A percentile compares a stretch with the other conserved stretches of the same genome.
Evolutionary conservation across 2,329 filamentous ascomycete genomes (phyloP).

Genomic region (Microdochium paspali): DNA sequence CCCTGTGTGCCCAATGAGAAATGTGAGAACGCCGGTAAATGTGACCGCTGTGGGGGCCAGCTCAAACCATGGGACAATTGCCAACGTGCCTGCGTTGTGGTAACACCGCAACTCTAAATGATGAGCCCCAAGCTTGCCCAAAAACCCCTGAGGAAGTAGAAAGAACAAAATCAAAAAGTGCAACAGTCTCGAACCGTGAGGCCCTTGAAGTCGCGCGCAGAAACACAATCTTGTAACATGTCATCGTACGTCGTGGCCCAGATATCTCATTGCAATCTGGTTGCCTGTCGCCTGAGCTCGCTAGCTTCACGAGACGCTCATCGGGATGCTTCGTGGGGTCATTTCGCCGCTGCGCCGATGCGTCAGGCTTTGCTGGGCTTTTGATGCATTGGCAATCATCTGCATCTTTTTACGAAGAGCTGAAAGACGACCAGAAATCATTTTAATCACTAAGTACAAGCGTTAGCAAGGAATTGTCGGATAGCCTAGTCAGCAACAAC

Average conservation of each 20-base stretch:
- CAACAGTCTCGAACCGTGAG: constrained; percentile 1
- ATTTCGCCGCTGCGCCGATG: constrained; percentile 46
- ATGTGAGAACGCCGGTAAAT: background rate
- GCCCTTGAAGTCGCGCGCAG: background rate
- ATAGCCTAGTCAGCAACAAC: background rate
- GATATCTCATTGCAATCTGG: background rate
- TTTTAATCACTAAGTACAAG: constrained; percentile 43
- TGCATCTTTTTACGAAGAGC: constrained; percentile 51
- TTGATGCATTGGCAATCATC: constrained; percentile 50
- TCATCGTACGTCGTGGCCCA: constrained; percentile 3
- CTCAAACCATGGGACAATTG: background rate
- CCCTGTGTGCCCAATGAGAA: background rate
- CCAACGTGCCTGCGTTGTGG: background rate
- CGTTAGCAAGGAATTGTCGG: constrained; percentile 16
- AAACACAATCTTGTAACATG: constrained; percentile 3
- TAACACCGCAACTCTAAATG: background rate
- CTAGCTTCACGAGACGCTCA: constrained; percentile 26
- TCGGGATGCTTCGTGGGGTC: constrained; percentile 44
- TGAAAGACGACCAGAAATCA: constrained; percentile 48
- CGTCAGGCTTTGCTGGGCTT: constrained; percentile 31
- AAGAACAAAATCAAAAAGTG: background rate
- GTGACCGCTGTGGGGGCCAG: background rate
- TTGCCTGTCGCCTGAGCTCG: background rate
- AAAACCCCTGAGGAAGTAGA: background rate
- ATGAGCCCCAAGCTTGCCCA: background rate